Base-by-base conservation (phyloP, 768 basidiomycete genomes). In the Trametes elegans region DNA sequence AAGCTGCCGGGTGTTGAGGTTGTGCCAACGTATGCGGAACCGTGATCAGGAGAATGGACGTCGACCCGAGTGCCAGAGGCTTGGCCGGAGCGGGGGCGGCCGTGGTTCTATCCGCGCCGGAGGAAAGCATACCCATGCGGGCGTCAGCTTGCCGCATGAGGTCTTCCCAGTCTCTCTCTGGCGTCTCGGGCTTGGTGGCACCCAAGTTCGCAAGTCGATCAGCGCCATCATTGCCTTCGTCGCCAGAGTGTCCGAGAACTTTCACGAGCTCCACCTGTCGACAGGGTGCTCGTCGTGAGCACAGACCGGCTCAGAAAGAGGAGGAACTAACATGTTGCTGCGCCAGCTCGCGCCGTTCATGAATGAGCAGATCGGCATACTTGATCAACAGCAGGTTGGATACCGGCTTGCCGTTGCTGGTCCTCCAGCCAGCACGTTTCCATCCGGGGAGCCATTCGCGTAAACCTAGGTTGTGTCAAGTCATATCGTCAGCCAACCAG, bases 181-280 rank as follows among this genome's bases (percentile, higher is more conserved):
- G 63, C 0, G 72, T 55, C 9, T 34, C 50, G 0, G 76, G 73
- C 52, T 75, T 55, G 3, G 64, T 58, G 8, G 79, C 67, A 2
- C 92, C 91, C 6, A 68, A 27, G 53, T 82, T 85, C 1, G 91
- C 91, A 51, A 86, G 77, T n/a, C 57, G 63, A 66, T 98, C 94
- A 2, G 94, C 94, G 34, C 79, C 85, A 43, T 98, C 94, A 65
- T 98, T 98, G 1, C 94, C 94, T 49, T 71, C 71, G 23, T 82
- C 75, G 1, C 93, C 93, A 16, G 74, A 75, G 64, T 98, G 94
- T 0, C 86, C 94, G 7, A 43, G 31, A 9, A 58, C 57, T 53
- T 82, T 79, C 51, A 96, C 90, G 62, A 93, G 78, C 58, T 81
- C 71, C 43, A 96, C 76, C 40, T 56, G 23, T 10, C 55, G 55